Percentiles rank a stretch among this genome's conserved stretches.
These are phyloP conservation scores for Rutstroemia sp. DNA, from an alignment of 2,329 filamentous ascomycete genomes.

Conservation along the genomic window DNA sequence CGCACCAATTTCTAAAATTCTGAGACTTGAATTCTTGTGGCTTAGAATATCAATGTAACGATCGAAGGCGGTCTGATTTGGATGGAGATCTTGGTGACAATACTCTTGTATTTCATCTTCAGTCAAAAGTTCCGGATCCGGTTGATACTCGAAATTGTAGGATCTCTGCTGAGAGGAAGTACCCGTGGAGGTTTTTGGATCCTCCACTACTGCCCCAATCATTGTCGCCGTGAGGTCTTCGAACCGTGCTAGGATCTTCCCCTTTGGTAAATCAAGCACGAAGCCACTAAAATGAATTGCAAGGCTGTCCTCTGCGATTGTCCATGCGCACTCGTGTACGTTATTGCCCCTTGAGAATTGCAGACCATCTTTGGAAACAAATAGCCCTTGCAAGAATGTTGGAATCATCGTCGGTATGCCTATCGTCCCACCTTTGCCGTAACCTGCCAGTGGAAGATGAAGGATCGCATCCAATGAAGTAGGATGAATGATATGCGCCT, in stretches of 20 bases:
- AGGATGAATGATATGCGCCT: slow-evolving; percentile 46
- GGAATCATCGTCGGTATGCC: background rate
- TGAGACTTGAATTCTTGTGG: background rate
- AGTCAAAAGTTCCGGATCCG: no score
- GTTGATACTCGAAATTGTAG: no score
- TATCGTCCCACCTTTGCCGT: background rate
- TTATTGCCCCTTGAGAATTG: background rate
- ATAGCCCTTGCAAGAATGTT: background rate
- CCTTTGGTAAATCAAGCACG: background rate
- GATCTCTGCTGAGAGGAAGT: no score
- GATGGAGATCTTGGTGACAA: no score
- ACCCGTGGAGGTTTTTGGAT: no score
- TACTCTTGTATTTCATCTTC: no score
- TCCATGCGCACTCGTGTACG: background rate
- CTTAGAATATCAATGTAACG: no score
- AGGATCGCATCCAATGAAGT: slow-evolving; percentile 40
- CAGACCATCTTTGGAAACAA: background rate
- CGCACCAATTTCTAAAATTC: slow-evolving; percentile 22
- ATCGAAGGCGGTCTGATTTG: no score
- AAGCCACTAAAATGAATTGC: background rate
- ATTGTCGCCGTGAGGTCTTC: background rate
- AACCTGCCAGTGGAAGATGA: background rate
- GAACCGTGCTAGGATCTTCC: background rate
- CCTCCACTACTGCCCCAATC: background rate
- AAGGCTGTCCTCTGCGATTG: background rate